Evolutionary conservation across 345 rosid genomes (phyloP).

Genomic region (Erysimum cheiranthoides): DNA sequence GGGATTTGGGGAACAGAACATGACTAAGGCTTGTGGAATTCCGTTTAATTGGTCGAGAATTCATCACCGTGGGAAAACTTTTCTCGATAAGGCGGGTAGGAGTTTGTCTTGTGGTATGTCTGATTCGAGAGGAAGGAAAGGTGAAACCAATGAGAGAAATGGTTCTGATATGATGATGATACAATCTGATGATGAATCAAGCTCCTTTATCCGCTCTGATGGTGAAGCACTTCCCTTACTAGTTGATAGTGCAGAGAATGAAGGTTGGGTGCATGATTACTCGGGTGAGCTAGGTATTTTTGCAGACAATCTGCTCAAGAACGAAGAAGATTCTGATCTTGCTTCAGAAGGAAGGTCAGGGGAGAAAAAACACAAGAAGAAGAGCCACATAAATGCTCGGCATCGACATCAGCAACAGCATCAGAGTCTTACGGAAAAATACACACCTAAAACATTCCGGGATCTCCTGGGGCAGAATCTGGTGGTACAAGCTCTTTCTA

Average conservation of each 20-base stretch:
- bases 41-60: slow-evolving; percentile 99
- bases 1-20: slow-evolving; percentile 56
- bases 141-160: slow-evolving; percentile 60
- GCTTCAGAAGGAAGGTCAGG: slow-evolving; percentile 89
- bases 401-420: slow-evolving; percentile 56
- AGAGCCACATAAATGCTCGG: slow-evolving; percentile 45
- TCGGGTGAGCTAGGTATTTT: slow-evolving; percentile 97
- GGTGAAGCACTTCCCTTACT: slow-evolving; percentile 91
- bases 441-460: slow-evolving; percentile 78
- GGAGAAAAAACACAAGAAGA: slow-evolving; percentile 47
- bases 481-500: slow-evolving; percentile 91
- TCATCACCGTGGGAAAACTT: slow-evolving; percentile 84
- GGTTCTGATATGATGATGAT: slow-evolving; percentile 69
- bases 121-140: slow-evolving; percentile 70
- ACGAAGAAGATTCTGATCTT: slow-evolving; percentile 75
- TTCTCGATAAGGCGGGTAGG: slow-evolving; percentile 94
- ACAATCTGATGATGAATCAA: slow-evolving; percentile 64
- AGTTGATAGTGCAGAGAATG: slow-evolving; percentile 73
- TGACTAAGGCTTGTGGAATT: slow-evolving; percentile 82
- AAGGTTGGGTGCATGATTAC: slow-evolving; percentile 84
- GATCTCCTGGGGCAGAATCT: slow-evolving; percentile 92
- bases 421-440: slow-evolving; percentile 85
- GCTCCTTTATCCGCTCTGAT: slow-evolving; percentile 62
- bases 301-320: slow-evolving; percentile 80
- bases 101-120: slow-evolving; percentile 95